Percentiles rank a stretch among this genome's conserved stretches.
These are phyloP conservation scores for Pneumocystis jirovecii DNA, from an alignment of 1,139 yeast species.

Conservation along the genomic window DNA sequence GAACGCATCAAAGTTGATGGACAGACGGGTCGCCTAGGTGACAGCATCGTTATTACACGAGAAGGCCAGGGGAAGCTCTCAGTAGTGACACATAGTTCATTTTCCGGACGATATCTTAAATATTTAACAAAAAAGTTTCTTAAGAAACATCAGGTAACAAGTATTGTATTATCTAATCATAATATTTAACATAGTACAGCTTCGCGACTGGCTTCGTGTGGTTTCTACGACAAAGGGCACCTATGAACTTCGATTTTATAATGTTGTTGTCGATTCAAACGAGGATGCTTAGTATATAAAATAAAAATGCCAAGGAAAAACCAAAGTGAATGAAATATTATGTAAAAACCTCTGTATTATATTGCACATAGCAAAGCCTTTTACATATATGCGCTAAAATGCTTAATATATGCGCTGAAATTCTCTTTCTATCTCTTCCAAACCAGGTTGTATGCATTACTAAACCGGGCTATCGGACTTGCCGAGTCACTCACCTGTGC, in stretches of 20 bases:
- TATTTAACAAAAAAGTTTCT: conserved; percentile 9
- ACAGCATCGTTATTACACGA: conserved; percentile 73
- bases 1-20: conserved; percentile 99
- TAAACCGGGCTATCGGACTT: no score
- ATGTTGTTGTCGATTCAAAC: conserved; percentile 94
- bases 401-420: neutral
- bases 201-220: conserved; percentile 98
- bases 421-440: neutral
- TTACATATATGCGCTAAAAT: neutral
- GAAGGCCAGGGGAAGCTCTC: conserved; percentile 71
- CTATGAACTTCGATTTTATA: conserved; percentile 98
- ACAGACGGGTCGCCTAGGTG: conserved; percentile 93
- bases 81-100: conserved; percentile 80
- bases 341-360: neutral
- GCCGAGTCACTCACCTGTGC: no score
- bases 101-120: conserved; percentile 86
- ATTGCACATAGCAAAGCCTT: neutral
- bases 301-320: neutral
- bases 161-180: neutral
- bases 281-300: conserved; percentile 15
- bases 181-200: conserved; percentile 2
- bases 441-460: neutral
- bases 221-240: conserved; percentile 91
- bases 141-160: conserved; percentile 11
- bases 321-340: neutral